These are phyloP conservation scores for Starmerella etchellsii DNA, from an alignment of 805 yeast species.

Conservation along the genomic window DNA sequence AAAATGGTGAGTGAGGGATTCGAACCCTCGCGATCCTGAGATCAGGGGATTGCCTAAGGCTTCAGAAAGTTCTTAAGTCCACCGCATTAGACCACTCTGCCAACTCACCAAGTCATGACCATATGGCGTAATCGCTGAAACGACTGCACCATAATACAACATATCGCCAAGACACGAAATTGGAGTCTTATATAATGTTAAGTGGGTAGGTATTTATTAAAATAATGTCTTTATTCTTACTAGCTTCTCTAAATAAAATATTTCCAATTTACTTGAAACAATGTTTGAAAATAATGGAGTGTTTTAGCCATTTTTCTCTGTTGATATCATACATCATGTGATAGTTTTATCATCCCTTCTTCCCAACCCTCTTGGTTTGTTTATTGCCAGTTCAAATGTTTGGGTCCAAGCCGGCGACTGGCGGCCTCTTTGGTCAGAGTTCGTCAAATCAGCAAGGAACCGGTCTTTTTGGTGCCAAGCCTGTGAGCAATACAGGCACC, in stretches of 20 bases:
- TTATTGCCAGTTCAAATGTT: slow-evolving; percentile 1
- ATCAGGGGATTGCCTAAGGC: slow-evolving; percentile 19
- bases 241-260: no score
- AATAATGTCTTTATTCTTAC: no score
- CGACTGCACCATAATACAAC: slow-evolving; percentile 4
- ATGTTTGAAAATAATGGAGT: no score
- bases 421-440: slow-evolving; percentile 19
- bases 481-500: slow-evolving; percentile 2
- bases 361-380: no score
- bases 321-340: no score
- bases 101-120: slow-evolving; percentile 16
- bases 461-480: slow-evolving; percentile 28
- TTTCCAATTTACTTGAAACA: no score
- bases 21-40: slow-evolving; percentile 24
- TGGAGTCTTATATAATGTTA: not conserved
- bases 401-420: slow-evolving; percentile 12
- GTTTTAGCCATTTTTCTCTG: no score
- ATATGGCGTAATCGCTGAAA: not conserved
- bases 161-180: not conserved
- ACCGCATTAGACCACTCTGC: slow-evolving; percentile 24
- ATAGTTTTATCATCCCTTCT: no score
- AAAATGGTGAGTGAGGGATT: slow-evolving; percentile 22
- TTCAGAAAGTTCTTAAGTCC: slow-evolving; percentile 19
- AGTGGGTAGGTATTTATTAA: no score
- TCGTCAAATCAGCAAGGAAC: slow-evolving; percentile 17